These are phyloP conservation scores for Chlamydomonas sp. DNA, from an alignment of 139 green algal species.

Conservation along the genomic window DNA sequence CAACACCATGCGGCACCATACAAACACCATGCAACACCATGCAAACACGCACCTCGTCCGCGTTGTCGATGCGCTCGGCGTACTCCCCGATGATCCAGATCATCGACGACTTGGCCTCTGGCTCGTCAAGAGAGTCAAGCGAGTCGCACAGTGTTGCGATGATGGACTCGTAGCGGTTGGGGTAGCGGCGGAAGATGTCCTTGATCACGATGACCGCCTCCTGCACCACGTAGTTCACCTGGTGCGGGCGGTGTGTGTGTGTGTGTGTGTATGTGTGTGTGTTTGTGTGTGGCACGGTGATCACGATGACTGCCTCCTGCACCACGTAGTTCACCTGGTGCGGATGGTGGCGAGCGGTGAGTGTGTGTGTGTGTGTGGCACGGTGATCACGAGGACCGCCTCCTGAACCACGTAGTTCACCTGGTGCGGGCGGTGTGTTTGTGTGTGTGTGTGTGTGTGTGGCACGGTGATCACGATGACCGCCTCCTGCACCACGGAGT, in stretches of 20 bases:
- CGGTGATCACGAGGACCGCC: conserved; percentile 95
- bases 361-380: no score
- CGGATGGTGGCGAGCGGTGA: no score
- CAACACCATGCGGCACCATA: no score
- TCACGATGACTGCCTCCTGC: conserved; percentile 95
- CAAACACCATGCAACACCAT: no score
- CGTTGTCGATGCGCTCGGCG: conserved; percentile 97
- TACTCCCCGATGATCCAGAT: conserved; percentile 99
- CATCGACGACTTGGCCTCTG: conserved; percentile 89
- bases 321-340: conserved; percentile 99
- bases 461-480: no score
- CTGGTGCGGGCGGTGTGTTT: no score
- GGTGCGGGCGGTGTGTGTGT: no score
- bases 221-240: conserved; percentile 98
- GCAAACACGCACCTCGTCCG: conserved; percentile 95
- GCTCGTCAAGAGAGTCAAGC: conserved; percentile 94
- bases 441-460: no score
- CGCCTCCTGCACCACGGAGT: no score
- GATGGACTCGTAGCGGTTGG: conserved; percentile 91
- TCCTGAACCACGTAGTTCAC: conserved; percentile 99
- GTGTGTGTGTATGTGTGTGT: no score
- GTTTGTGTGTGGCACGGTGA: no score
- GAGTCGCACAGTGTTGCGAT: conserved; percentile 92
- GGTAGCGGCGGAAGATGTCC: conserved; percentile 90
- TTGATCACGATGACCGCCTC: conserved; percentile 97